Evolutionary conservation across 2,329 filamentous ascomycete species (phyloP), one percentile per base, ranked within the genome.

Genomic region (Thelonectria blattea): DNA sequence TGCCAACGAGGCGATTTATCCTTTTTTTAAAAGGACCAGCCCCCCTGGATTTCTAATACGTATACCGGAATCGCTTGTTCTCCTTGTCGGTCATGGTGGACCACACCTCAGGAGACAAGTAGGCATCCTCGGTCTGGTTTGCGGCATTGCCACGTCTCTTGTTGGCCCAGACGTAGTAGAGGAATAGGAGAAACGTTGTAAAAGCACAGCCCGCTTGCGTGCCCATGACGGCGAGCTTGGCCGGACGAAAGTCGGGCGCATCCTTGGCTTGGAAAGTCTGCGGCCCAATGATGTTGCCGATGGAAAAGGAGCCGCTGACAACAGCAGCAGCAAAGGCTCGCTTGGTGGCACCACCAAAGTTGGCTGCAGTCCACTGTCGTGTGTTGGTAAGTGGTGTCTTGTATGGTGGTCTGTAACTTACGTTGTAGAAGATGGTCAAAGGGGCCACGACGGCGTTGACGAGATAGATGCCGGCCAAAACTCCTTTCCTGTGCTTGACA

Each of bases 11-110:
- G 9, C 3, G 15, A 30, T 17, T 47, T 12, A 47, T 30, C 15
- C 45, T 24, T n/a, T 24, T n/a, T 47, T 32, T 6, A 24, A 6
- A 7, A 27, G 17, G 22, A 15, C 7, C 22, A 30, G 14, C 12
- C 12, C 24, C 22, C 22, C 20, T 17, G 45, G 12, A 12, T 30
- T n/a, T 37, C 58, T 72, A 80, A 47, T 80, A 80, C 1, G 75
- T 75, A 66, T 88, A 87, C 50, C 83, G 78, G 70, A 88, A 87
- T 18, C 77, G 79, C 67, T 78, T 80, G 66, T 88, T 87, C 73
- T 88, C 80, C 67, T 72, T 79, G 61, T 88, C 85, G 7, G 85
- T 88, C 75, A 84, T 71, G 22, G 80, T 78, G 39, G 74, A 74
- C 80, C 77, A 86, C 5, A 75, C 74, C 58, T 81, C 76, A 2